Evolutionary conservation across 2,329 filamentous ascomycete species (phyloP), one percentile per base, ranked within the genome.

Genomic region (Aureobasidium melanogenum): DNA sequence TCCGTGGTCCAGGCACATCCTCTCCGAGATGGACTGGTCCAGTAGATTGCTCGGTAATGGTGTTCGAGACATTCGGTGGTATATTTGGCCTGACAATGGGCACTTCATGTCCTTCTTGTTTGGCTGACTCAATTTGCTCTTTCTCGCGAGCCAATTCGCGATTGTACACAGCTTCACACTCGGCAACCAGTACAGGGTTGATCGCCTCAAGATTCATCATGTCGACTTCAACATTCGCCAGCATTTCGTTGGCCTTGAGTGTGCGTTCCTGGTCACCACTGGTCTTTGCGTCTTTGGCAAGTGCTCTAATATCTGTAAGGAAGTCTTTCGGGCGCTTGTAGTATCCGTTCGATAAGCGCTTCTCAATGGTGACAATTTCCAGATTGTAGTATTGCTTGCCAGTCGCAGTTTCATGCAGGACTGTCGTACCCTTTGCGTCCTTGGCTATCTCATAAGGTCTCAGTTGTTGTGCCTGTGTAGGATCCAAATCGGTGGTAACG

Each of bases 351-450:
- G 91, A 95, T 36, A 99, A 79, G n/a, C 94, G 87, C 72, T 96
- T 91, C 76, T 99, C 94, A 58, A 99, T 97, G 0, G 88, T 93
- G 3, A 88, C 88, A 12, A 93, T 89, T 70, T 97, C 92, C 48
- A 99, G 79, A 67, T 99, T 99, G 78, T 97, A 97, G 73, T 87
- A 97, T 73, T 92, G 94, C 72, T 94, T 96, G 62, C 85, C 85
- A 1, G 85, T 89, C 1, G 82, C 81, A 5, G 84, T 85, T 66
- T 97, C 89, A 41, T 85, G 80, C 47, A 99, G 78, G 17, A 92
- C 91, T 43, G 84, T 80, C 12, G 88, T 84, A 9, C 88, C 92
- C 65, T 94, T 84, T 64, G 86, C 86, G 71, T 99, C 93, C 67
- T 84, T 86, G 41, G 84, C 84, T 63, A 91, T 85, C 69, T 92